Percentiles rank a stretch among this genome's conserved stretches.
These are phyloP conservation scores for Starmera stellimalicola DNA, from an alignment of 1,139 yeast genomes.

Conservation along the genomic window DNA sequence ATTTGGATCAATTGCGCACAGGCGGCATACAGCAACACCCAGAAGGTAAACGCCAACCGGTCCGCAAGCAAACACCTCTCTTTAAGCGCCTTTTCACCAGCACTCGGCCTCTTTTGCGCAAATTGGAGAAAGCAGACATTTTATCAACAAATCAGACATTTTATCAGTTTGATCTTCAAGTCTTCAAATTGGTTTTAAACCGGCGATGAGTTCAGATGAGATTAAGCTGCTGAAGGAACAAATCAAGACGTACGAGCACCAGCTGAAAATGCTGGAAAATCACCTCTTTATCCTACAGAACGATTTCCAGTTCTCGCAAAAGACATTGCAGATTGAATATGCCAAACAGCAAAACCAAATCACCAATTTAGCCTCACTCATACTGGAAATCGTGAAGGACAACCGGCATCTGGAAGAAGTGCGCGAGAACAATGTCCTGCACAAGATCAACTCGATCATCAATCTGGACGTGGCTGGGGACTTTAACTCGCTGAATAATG, in stretches of 20 bases:
- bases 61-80: too few relatives aligned
- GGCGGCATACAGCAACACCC: too few relatives aligned
- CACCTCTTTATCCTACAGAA: conserved; percentile 17
- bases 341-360: conserved; percentile 16
- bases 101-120: too few relatives aligned
- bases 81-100: too few relatives aligned
- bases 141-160: too few relatives aligned
- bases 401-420: conserved; percentile 15
- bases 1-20: too few relatives aligned
- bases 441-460: conserved; percentile 13
- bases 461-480: conserved; percentile 7
- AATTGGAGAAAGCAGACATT: too few relatives aligned
- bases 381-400: conserved; percentile 17
- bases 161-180: not conserved
- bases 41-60: too few relatives aligned
- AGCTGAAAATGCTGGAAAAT: conserved; percentile 15
- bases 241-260: conserved; percentile 14
- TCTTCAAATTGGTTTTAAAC: too few relatives aligned
- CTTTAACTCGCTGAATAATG: not conserved
- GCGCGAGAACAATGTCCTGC: conserved; percentile 13
- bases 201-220: conserved; percentile 11
- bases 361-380: conserved; percentile 13
- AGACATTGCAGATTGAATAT: conserved; percentile 15
- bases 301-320: conserved; percentile 16
- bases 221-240: conserved; percentile 15